Evolutionary conservation across 208 protist species (phyloP).

Genomic region (Balamuthia mandrillaris): DNA sequence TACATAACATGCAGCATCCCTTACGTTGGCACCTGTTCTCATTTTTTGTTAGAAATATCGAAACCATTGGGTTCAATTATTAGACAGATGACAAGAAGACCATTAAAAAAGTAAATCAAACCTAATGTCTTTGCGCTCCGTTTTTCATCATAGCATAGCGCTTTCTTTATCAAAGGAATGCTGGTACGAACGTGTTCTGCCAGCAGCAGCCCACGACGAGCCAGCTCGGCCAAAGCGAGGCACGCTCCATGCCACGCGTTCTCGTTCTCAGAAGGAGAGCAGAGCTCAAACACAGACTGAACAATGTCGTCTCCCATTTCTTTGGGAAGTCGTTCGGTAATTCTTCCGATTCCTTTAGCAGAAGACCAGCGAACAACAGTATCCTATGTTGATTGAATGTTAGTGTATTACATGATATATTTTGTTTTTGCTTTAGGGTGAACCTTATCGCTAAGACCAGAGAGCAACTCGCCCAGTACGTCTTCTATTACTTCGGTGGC

Average conservation of each 20-base stretch:
- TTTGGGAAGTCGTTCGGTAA: slow-evolving; percentile 84
- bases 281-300: slow-evolving; percentile 74
- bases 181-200: slow-evolving; percentile 75
- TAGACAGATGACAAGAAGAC: slow-evolving; percentile 8
- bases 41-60: not conserved
- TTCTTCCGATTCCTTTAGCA: slow-evolving; percentile 92
- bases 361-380: slow-evolving; percentile 93
- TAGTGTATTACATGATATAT: not conserved
- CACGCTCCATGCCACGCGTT: slow-evolving; percentile 91
- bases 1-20: slow-evolving; percentile 96
- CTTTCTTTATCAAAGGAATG: slow-evolving; percentile 63
- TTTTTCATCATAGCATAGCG: slow-evolving; percentile 88
- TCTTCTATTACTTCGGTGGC: too few relatives aligned
- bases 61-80: not conserved
- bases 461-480: slow-evolving; percentile 58
- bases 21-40: slow-evolving; percentile 93
- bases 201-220: slow-evolving; percentile 85
- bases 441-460: slow-evolving; percentile 51
- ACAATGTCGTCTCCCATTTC: slow-evolving; percentile 86
- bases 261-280: slow-evolving; percentile 46
- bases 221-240: slow-evolving; percentile 92
- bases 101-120: slow-evolving; percentile 17
- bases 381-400: slow-evolving; percentile 64
- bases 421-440: not conserved
- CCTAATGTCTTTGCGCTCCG: slow-evolving; percentile 74